Percentiles rank a stretch among this genome's conserved stretches.
Conservation (phyloP, 495 filamentous ascomycete species). For the Lasiosphaeria miniovina region DNA sequence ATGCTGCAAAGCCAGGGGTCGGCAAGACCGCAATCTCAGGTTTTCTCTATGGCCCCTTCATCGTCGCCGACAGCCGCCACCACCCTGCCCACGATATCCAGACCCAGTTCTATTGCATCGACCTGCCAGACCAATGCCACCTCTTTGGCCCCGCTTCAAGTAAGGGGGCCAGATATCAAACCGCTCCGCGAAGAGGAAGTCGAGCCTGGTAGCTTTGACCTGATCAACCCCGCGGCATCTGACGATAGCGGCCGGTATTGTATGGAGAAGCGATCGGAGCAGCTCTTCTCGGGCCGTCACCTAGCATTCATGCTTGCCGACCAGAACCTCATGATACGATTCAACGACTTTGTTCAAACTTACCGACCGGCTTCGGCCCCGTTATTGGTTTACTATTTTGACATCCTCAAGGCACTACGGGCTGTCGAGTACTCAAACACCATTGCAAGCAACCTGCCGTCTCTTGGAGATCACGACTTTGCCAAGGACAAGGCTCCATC, state of each 20-base stretch:
- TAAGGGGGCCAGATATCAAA: slow-evolving; percentile 35
- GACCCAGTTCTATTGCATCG: slow-evolving; percentile 10
- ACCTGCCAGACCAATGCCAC: slow-evolving; percentile 23
- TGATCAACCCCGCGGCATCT: slow-evolving; percentile 39
- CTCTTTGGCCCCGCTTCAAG: slow-evolving; percentile 39
- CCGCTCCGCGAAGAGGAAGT: slow-evolving; percentile 46
- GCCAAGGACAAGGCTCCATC: slow-evolving; percentile 39
- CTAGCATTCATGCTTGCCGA: slow-evolving; percentile 63
- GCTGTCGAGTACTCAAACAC: slow-evolving; percentile 71
- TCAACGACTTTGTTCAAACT: slow-evolving; percentile 62
- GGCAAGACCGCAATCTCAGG: background rate
- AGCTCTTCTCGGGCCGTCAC: slow-evolving; percentile 64
- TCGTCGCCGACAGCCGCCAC: background rate
- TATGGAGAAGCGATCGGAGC: slow-evolving; percentile 59
- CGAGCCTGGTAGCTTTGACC: slow-evolving; percentile 53
- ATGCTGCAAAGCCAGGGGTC: background rate
- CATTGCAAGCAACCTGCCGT: slow-evolving; percentile 50
- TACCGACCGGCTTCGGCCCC: slow-evolving; percentile 61
- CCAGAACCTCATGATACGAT: slow-evolving; percentile 55
- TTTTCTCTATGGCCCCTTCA: background rate
- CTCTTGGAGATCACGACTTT: slow-evolving; percentile 45
- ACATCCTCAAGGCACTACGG: slow-evolving; percentile 63
- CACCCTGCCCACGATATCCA: slow-evolving; percentile 1
- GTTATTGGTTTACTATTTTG: slow-evolving; percentile 67
- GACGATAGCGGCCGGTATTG: slow-evolving; percentile 34